Evolutionary conservation across 164 flowering plant species (phyloP).

Genomic region (Chimonanthus praecox): DNA sequence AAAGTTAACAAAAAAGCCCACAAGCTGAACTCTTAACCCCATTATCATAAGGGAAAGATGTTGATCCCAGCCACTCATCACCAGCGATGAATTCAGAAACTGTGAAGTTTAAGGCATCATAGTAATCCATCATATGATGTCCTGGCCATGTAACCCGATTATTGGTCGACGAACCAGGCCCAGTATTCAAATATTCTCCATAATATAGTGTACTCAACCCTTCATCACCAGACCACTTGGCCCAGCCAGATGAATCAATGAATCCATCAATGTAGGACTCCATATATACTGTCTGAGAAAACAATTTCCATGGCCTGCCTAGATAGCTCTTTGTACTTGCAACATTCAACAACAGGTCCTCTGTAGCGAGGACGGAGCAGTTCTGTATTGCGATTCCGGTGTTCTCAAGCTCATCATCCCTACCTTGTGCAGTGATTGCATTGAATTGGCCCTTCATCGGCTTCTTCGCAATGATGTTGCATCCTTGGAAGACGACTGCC

Average conservation of each 20-base stretch:
- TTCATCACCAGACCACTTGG: slow-evolving; percentile 40
- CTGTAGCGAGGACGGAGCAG: slow-evolving; percentile 51
- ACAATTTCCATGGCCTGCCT: slow-evolving; percentile 78
- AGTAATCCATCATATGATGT: slow-evolving; percentile 50
- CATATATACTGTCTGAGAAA: slow-evolving; percentile 48
- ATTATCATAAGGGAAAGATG: slow-evolving; percentile 37
- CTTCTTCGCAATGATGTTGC: slow-evolving; percentile 47
- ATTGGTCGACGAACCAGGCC: slow-evolving; percentile 54
- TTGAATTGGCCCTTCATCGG: slow-evolving; percentile 63
- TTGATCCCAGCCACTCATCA: slow-evolving; percentile 65
- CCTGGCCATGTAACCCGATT: slow-evolving; percentile 68
- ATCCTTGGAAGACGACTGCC: slow-evolving; percentile 67
- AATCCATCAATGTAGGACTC: slow-evolving; percentile 64
- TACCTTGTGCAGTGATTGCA: slow-evolving; percentile 63
- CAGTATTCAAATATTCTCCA: slow-evolving; percentile 65
- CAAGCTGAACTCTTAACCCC: background rate
- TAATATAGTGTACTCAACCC: slow-evolving; percentile 56
- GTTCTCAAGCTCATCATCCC: slow-evolving; percentile 45
- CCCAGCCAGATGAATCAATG: slow-evolving; percentile 62
- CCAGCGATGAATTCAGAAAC: slow-evolving; percentile 62
- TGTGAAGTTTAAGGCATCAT: slow-evolving; percentile 57
- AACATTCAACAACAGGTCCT: slow-evolving; percentile 35
- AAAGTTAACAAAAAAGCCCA: no score
- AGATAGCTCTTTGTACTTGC: slow-evolving; percentile 45
- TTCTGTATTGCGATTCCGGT: slow-evolving; percentile 82